Evolutionary conservation across 1,284 basidiomycete genomes (phyloP).

Genomic region (Rhodotorula sp.): DNA sequence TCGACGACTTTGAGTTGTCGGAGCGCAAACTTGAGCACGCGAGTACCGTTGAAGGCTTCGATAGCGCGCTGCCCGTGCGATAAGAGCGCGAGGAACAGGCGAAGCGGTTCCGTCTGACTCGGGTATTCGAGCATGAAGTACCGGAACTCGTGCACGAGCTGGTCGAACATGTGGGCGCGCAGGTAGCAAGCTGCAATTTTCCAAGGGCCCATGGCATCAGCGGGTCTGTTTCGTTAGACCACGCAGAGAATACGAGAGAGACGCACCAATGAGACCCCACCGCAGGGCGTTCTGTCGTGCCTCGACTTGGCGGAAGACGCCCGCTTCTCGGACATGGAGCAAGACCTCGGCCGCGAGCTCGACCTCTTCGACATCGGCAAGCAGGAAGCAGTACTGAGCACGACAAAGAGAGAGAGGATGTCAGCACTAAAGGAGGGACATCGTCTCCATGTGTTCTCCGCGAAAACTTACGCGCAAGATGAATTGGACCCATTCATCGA

Average conservation of each 20-base stretch:
- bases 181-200: conserved; percentile 64
- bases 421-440: not conserved
- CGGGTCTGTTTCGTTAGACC: rapidly evolving
- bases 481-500: conserved; percentile 79
- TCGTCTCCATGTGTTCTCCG: not conserved
- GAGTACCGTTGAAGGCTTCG: conserved; percentile 69
- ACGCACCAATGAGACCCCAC: conserved; percentile 60
- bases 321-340: conserved; percentile 72
- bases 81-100: conserved; percentile 68
- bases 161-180: conserved; percentile 57
- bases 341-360: conserved; percentile 74
- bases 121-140: conserved; percentile 65
- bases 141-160: conserved; percentile 68
- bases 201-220: not conserved
- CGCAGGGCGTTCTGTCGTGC: conserved; percentile 57
- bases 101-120: conserved; percentile 76
- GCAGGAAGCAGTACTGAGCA: conserved; percentile 74
- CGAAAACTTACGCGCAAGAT: conserved; percentile 69
- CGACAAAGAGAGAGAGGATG: not conserved
- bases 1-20: conserved; percentile 35
- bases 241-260: too few species aligned
- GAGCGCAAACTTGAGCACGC: conserved; percentile 69
- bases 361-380: conserved; percentile 62
- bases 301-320: conserved; percentile 72
- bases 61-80: conserved; percentile 65